Conservation (phyloP, 139 green algal genomes). For the Chlamydomonas asymmetrica region DNA sequence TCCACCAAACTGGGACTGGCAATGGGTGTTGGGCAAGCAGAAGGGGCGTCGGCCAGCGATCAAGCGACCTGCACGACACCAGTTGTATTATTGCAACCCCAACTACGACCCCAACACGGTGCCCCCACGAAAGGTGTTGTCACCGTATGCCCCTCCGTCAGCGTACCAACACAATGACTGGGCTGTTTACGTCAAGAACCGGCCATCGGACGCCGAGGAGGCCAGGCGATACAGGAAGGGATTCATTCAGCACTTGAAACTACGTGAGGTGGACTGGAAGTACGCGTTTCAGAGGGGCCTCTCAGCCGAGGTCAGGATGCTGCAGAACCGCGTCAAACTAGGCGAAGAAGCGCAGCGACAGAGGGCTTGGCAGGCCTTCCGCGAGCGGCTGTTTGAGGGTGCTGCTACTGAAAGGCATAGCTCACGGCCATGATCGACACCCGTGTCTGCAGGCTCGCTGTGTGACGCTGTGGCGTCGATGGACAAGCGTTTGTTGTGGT, state of each 20-base stretch:
- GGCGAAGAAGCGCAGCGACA: no score
- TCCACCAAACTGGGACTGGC: slow-evolving; percentile 40
- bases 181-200: slow-evolving; percentile 8
- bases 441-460: no score
- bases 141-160: slow-evolving; percentile 27
- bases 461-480: no score
- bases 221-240: slow-evolving; percentile 1
- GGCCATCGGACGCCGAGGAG: background rate
- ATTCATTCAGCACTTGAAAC: slow-evolving; percentile 12
- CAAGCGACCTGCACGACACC: slow-evolving; percentile 42
- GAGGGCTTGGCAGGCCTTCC: no score
- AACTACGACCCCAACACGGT: slow-evolving; percentile 35
- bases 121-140: slow-evolving; percentile 15
- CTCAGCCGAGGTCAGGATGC: no score
- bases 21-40: slow-evolving; percentile 19
- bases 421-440: no score
- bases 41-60: slow-evolving; percentile 42
- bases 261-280: slow-evolving; percentile 33
- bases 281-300: slow-evolving; percentile 30
- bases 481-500: no score
- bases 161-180: slow-evolving; percentile 30
- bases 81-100: slow-evolving; percentile 47
- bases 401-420: no score
- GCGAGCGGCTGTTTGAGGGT: no score
- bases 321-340: no score